Conservation (phyloP, 306 rosid genomes). For the Glycine soja region DNA sequence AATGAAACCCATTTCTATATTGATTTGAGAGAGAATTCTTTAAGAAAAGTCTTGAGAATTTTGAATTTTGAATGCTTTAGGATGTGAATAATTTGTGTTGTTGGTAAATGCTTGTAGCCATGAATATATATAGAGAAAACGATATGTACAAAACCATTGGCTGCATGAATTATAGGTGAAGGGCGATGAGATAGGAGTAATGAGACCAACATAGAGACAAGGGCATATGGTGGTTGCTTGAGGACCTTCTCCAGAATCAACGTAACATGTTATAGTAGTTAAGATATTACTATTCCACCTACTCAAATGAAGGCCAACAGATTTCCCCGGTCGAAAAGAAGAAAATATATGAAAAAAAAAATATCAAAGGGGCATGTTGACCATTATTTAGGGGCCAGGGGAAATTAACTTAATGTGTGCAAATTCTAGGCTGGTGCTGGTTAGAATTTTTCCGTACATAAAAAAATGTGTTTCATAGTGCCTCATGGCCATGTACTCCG, state of each 20-base stretch:
- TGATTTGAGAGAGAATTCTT: not conserved
- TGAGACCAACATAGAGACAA: slow-evolving; percentile 26
- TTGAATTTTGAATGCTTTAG: slow-evolving; percentile 34
- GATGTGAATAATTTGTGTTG: slow-evolving; percentile 37
- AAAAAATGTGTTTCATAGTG: not conserved
- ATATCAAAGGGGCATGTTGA: too few relatives aligned
- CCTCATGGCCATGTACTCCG: too few relatives aligned
- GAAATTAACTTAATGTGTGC: not conserved
- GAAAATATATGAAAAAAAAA: too few relatives aligned
- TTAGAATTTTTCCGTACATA: not conserved
- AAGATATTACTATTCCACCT: too few relatives aligned
- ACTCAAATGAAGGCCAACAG: too few relatives aligned
- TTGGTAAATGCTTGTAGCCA: not conserved
- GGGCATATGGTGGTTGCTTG: slow-evolving; percentile 45
- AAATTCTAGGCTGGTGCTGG: not conserved
- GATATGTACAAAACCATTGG: not conserved
- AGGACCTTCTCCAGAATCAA: slow-evolving; percentile 21
- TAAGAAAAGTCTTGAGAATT: slow-evolving; percentile 23
- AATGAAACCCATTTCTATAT: too few relatives aligned
- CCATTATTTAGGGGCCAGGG: too few relatives aligned
- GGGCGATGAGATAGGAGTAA: not conserved
- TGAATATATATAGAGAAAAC: slow-evolving; percentile 46
- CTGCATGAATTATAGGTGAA: not conserved
- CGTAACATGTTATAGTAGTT: too few relatives aligned
- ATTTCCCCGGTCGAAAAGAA: too few relatives aligned